A percentile compares a stretch with the other conserved stretches of the same genome.
Conservation (phyloP, 1,284 basidiomycete genomes). For the Marasmius sp. region DNA sequence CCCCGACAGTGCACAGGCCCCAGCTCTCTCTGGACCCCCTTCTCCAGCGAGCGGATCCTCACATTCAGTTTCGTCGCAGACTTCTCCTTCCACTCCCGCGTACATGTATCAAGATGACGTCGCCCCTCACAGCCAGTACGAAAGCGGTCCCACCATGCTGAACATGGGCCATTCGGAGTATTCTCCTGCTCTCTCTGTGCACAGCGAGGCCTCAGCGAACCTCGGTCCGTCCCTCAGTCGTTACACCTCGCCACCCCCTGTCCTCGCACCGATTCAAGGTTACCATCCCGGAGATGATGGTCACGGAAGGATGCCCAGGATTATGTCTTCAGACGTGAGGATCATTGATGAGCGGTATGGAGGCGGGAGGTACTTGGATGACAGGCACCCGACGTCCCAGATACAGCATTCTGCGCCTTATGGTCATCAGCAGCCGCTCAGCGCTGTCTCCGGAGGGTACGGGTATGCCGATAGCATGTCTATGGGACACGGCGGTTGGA, state of each 20-base stretch:
- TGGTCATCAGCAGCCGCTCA: background rate
- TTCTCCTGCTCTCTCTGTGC: slow-evolving; percentile 29
- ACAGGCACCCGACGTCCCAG: background rate
- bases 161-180: slow-evolving; percentile 8
- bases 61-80: slow-evolving; percentile 49
- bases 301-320: slow-evolving; percentile 22
- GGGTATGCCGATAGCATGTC: background rate
- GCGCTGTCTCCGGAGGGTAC: background rate
- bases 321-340: background rate
- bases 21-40: slow-evolving; percentile 27
- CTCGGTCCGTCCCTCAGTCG: slow-evolving; percentile 21
- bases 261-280: slow-evolving; percentile 54
- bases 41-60: slow-evolving; percentile 34
- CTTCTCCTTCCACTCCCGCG: slow-evolving; percentile 49
- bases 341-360: slow-evolving; percentile 9
- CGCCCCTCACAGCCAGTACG: slow-evolving; percentile 32
- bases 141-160: slow-evolving; percentile 22
- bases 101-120: slow-evolving; percentile 47
- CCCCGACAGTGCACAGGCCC: slow-evolving; percentile 14
- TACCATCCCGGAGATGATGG: slow-evolving; percentile 33
- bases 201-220: slow-evolving; percentile 23
- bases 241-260: slow-evolving; percentile 52
- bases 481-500: slow-evolving; percentile 1
- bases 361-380: background rate
- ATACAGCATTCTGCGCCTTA: background rate